Evolutionary conservation across 2,329 filamentous ascomycete species (phyloP).

Genomic region (Decorospora gaudefroyi): DNA sequence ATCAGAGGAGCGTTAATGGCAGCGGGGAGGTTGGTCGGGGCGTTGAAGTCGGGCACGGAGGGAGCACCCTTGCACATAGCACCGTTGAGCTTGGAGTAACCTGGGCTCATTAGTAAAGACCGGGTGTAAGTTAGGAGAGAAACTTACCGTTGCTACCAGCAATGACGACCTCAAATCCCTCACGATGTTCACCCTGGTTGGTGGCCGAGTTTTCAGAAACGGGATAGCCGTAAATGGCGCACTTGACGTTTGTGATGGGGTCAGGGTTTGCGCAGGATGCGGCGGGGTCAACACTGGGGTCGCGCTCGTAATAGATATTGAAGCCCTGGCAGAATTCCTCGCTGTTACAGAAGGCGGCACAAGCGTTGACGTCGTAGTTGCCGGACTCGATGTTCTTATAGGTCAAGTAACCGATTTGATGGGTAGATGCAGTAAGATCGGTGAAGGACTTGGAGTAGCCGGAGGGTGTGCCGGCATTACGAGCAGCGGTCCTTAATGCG

Average conservation of each 20-base stretch:
- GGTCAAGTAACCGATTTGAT: constrained; percentile 37
- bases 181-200: constrained; percentile 32
- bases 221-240: constrained; percentile 36
- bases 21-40: constrained; percentile 21
- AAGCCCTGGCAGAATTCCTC: constrained; percentile 35
- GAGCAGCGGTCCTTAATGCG: constrained; percentile 17
- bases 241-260: constrained; percentile 35
- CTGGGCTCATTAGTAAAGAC: constrained; percentile 1
- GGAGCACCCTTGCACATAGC: constrained; percentile 9
- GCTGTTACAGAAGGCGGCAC: constrained; percentile 29
- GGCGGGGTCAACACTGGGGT: constrained; percentile 24
- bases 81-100: constrained; percentile 30
- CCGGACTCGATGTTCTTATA: constrained; percentile 28
- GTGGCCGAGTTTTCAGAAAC: constrained; percentile 23
- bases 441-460: constrained; percentile 29
- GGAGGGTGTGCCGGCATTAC: constrained; percentile 10
- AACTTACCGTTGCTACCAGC: constrained; percentile 30
- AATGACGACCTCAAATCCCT: constrained; percentile 35
- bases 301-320: constrained; percentile 40
- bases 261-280: constrained; percentile 24
- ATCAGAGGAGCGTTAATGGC: constrained; percentile 36
- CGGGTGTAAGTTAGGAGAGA: background rate
- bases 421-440: constrained; percentile 19
- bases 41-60: constrained; percentile 22
- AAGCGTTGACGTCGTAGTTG: constrained; percentile 22